Evolutionary conservation across 2,329 filamentous ascomycete species (phyloP).

Genomic region (Penicillium sp.): DNA sequence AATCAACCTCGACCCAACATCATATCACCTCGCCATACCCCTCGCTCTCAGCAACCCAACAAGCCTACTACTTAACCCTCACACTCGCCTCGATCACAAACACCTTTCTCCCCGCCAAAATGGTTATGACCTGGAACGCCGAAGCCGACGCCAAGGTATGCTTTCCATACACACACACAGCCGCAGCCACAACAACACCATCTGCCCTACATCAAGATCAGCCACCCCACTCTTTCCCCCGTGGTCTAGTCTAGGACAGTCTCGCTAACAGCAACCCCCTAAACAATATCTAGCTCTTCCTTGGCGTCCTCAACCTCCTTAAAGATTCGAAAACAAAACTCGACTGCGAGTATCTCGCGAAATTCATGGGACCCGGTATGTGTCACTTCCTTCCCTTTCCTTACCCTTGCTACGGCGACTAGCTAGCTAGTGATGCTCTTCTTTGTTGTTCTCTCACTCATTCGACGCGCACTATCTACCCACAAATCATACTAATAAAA

Average conservation of each 20-base stretch:
- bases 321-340: conserved; percentile 12
- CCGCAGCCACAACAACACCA: too few relatives aligned
- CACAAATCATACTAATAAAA: not conserved
- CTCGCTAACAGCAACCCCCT: not conserved
- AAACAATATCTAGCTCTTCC: conserved; percentile 11
- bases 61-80: not conserved
- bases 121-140: conserved; percentile 14
- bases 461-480: not conserved
- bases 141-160: conserved; percentile 13
- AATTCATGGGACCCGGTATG: conserved; percentile 13
- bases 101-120: not conserved
- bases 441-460: not conserved
- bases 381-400: not conserved
- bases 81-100: not conserved
- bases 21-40: not conserved
- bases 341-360: conserved; percentile 4
- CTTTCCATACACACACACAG: not conserved
- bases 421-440: too few relatives aligned
- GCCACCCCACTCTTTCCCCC: not conserved
- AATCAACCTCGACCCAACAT: not conserved
- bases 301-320: conserved; percentile 12
- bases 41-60: not conserved
- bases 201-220: not conserved
- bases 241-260: not conserved
- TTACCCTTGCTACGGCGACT: not conserved